A percentile compares a stretch with the other conserved stretches of the same genome.
Evolutionary conservation across 2,329 filamentous ascomycete species (phyloP).

Genomic region (Pseudogymnoascus sp.): DNA sequence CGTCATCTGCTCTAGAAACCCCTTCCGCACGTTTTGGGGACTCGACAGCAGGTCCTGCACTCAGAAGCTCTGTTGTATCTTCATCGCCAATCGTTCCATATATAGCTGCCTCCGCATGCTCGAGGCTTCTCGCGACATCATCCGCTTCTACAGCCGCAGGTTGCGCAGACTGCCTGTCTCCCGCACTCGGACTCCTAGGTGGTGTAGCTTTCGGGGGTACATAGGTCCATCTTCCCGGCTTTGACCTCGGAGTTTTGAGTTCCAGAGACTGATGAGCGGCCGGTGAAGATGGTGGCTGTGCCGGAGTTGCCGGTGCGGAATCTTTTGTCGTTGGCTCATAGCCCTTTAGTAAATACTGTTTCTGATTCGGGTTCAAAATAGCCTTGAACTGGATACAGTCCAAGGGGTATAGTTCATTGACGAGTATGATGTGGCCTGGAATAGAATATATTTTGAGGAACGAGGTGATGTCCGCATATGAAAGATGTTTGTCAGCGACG

Average conservation of each 20-base stretch:
- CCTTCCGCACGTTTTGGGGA: background rate
- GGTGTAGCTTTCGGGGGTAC: conserved; percentile 33
- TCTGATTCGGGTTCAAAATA: conserved; percentile 50
- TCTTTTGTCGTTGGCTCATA: conserved; percentile 8
- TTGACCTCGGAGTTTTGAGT: conserved; percentile 39
- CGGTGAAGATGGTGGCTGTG: background rate
- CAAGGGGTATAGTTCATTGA: conserved; percentile 60
- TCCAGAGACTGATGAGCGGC: conserved; percentile 32
- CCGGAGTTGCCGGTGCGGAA: background rate
- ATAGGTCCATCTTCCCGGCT: conserved; percentile 33
- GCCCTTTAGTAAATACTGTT: conserved; percentile 46
- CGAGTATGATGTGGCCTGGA: conserved; percentile 42
- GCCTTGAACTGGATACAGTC: conserved; percentile 56
- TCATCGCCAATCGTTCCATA: background rate
- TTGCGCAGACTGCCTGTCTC: background rate
- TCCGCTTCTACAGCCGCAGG: background rate
- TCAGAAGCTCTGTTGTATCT: background rate
- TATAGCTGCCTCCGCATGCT: background rate
- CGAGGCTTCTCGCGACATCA: background rate
- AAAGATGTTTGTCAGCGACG: conserved; percentile 63
- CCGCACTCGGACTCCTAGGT: conserved; percentile 21
- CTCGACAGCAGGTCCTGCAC: background rate
- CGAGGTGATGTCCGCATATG: conserved; percentile 54
- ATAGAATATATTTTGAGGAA: conserved; percentile 37
- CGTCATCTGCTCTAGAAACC: conserved; percentile 34